Percentiles rank a stretch among this genome's conserved stretches.
Evolutionary conservation across 2,329 filamentous ascomycete species (phyloP).

Genomic region (Nannizziopsis barbatae): DNA sequence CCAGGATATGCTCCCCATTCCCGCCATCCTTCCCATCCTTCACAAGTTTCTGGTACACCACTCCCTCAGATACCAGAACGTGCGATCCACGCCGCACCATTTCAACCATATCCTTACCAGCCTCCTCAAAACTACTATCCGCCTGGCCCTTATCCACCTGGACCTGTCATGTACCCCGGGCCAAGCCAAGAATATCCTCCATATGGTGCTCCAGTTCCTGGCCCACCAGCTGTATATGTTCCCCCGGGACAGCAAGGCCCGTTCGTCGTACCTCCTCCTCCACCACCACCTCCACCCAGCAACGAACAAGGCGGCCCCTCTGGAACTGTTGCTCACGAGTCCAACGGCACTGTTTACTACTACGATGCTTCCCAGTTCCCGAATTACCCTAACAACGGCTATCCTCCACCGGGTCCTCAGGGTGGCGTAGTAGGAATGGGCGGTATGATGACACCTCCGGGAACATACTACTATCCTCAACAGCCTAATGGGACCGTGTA

Average conservation of each 20-base stretch:
- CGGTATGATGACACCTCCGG: conserved; percentile 62
- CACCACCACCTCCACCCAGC: too few relatives aligned
- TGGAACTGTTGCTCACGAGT: conserved; percentile 65
- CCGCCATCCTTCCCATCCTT: conserved; percentile 58
- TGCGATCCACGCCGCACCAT: conserved; percentile 79
- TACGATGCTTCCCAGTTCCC: conserved; percentile 68
- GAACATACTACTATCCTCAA: conserved; percentile 47
- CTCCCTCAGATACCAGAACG: conserved; percentile 87
- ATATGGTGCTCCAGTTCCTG: conserved; percentile 39
- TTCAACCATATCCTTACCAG: conserved; percentile 63
- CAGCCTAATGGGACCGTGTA: conserved; percentile 45
- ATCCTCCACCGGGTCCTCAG: conserved; percentile 39
- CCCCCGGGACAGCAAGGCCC: conserved; percentile 31
- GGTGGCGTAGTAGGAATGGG: conserved; percentile 57
- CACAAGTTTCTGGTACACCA: conserved; percentile 63
- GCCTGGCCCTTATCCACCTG: conserved; percentile 45
- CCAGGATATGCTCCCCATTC: conserved; percentile 48
- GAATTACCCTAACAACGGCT: conserved; percentile 41
- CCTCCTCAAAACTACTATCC: conserved; percentile 48
- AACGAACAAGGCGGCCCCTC: conserved; percentile 37
- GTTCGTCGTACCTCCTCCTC: conserved; percentile 18
- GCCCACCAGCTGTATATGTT: conserved; percentile 47
- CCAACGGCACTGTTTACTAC: conserved; percentile 94
- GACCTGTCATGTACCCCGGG: conserved; percentile 59
- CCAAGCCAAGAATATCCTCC: conserved; percentile 30